phyloP scores from a whole-genome alignment of 805 yeast species.

The Peterozyma xylosa region DNA sequence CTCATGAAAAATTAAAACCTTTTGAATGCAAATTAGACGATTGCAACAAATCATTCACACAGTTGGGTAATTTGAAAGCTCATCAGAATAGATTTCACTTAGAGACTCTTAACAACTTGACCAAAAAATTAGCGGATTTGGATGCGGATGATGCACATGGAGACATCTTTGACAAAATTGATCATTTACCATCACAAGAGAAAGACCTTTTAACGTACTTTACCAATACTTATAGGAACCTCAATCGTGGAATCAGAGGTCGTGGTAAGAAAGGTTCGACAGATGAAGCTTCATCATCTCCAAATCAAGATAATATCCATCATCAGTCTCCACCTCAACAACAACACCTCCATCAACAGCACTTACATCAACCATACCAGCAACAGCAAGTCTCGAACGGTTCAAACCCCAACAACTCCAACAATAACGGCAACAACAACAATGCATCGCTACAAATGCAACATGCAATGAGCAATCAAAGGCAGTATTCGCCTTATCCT shows the following conservation, averaged over 20 bases:
- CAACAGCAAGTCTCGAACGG: too few relatives aligned
- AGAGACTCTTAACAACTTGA: slow-evolving; percentile 59
- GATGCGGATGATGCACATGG: slow-evolving; percentile 32
- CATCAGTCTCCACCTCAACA: too few relatives aligned
- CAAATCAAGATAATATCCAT: too few relatives aligned
- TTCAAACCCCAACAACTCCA: too few relatives aligned
- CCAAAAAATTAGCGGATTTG: slow-evolving; percentile 58
- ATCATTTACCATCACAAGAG: slow-evolving; percentile 49
- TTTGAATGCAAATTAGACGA: slow-evolving; percentile 72
- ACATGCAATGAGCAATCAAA: too few relatives aligned
- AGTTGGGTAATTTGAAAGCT: slow-evolving; percentile 86
- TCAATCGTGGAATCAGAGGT: slow-evolving; percentile 88
- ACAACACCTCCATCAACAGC: too few relatives aligned
- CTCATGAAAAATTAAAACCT: slow-evolving; percentile 76
- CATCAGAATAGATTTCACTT: slow-evolving; percentile 89
- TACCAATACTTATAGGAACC: slow-evolving; percentile 74
- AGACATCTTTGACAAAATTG: slow-evolving; percentile 25
- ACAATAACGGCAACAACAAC: too few relatives aligned
- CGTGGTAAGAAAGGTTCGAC: slow-evolving; percentile 49
- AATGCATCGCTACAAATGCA: too few relatives aligned
- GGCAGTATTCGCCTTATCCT: slow-evolving; percentile 1
- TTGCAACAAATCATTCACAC: slow-evolving; percentile 83
- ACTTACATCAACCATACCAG: too few relatives aligned
- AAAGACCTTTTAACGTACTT: slow-evolving; percentile 68
- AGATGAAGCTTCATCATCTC: too few relatives aligned